Percentiles rank a stretch among this genome's conserved stretches.
phyloP scores from a whole-genome alignment of 345 rosid species.

The Populus alba region DNA sequence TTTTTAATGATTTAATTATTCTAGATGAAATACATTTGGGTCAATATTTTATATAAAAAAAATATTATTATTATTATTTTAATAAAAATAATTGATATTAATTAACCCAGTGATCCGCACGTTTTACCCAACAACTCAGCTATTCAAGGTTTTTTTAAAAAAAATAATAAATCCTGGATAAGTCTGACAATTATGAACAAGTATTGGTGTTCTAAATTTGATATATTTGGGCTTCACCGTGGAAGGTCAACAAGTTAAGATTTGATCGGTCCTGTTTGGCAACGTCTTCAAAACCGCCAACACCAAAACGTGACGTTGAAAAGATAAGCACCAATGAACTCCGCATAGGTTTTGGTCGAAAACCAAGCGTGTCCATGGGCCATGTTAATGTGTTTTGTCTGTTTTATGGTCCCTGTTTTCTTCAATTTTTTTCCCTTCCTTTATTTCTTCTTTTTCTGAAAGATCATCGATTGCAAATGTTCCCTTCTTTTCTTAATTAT shows the following conservation, averaged over 20 bases:
- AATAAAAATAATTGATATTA: too few species aligned
- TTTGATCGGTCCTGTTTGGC: background rate
- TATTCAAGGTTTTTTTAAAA: too few species aligned
- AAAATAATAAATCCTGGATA: too few species aligned
- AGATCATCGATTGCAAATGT: background rate
- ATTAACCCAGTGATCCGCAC: too few species aligned
- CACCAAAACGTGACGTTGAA: background rate
- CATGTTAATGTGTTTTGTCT: background rate
- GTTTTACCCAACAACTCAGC: too few species aligned
- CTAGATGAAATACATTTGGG: too few species aligned
- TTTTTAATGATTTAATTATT: too few species aligned
- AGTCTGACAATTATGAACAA: too few species aligned
- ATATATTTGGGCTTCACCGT: background rate
- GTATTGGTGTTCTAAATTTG: background rate
- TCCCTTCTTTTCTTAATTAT: background rate
- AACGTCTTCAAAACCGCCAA: background rate
- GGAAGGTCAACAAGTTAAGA: background rate
- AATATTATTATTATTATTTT: too few species aligned
- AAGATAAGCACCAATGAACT: background rate
- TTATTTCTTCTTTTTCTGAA: background rate
- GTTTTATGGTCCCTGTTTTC: background rate
- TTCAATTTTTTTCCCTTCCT: background rate
- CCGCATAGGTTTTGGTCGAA: background rate
- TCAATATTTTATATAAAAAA: too few species aligned
- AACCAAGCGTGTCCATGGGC: background rate